Evolutionary conservation across 2,329 filamentous ascomycete species (phyloP), one percentile per base, ranked within the genome.

Genomic region (Ascochyta viciae-villosae): DNA sequence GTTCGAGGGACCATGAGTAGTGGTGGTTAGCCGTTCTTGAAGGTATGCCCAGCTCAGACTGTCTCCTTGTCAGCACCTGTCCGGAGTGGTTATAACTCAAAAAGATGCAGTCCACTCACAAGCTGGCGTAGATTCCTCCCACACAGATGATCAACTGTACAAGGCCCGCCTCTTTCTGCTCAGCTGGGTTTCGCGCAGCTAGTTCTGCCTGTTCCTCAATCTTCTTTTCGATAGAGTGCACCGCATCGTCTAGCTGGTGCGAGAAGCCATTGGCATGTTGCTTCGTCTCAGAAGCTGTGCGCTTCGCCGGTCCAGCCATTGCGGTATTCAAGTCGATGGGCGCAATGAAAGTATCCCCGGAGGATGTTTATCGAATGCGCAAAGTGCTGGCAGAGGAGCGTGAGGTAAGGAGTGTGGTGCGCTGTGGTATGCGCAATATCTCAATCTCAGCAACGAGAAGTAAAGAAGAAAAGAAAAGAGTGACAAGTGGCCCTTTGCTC

Each of bases 11-110:
- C 89, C 89, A 77, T 98, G 95, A 7, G 87, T 84, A 10, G 92
- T 98, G 13, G 95, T 99, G 26, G 95, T 98, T 71, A 99, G 91
- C 70, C 95, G 92, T 78, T 99, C 95, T 82, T 99, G 95, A 58
- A 99, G 89, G 63, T 96, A 88, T 23, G 91, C 95, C 95, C 95
- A 99, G 31, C 93, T 96, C 49, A 99, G 81, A 80, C 94, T 82
- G 57, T n/a, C 9, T 33, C 4, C 5, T 13, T 22, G 56, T 67
- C 23, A 64, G 59, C 50, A 24, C 19, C 19, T 35, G 10, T 12
- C 16, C 12, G 3, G 22, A 24, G 13, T 26, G 7, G 19, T 13
- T n/a, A 1, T 16, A 29, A 13, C 10, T 5, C 5, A 31, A 12
- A 2, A 31, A 13, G 12, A 31, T 31, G 29, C 12, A 31, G 3